phyloP scores from a whole-genome alignment of 2,329 filamentous ascomycete species.

The Alternaria arborescens region DNA sequence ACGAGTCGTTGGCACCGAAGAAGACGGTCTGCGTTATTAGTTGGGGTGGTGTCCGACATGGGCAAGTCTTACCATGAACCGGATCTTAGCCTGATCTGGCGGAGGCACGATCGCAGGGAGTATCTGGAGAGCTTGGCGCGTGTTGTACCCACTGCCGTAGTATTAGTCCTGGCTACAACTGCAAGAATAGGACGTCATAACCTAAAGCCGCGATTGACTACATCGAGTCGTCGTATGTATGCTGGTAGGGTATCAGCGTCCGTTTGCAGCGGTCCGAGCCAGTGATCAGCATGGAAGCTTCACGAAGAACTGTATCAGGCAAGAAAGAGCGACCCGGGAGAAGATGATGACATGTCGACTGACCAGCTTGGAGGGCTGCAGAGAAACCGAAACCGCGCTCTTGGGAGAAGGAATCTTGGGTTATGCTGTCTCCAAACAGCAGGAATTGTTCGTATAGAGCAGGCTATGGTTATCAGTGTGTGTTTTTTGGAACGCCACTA shows the following conservation, averaged over 20 bases:
- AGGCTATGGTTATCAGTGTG: conserved; percentile 29
- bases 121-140: conserved; percentile 73
- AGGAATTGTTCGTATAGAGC: conserved; percentile 61
- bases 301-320: background rate
- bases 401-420: conserved; percentile 71
- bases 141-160: conserved; percentile 75
- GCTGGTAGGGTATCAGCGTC: conserved; percentile 57
- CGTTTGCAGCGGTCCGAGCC: background rate
- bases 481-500: background rate
- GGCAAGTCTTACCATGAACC: conserved; percentile 66
- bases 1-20: conserved; percentile 91
- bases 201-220: conserved; percentile 86
- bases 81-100: conserved; percentile 68
- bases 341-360: conserved; percentile 39
- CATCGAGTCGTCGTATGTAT: conserved; percentile 79
- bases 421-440: conserved; percentile 89
- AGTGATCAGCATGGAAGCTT: background rate
- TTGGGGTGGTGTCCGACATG: background rate
- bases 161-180: conserved; percentile 15
- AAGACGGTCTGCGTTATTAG: conserved; percentile 70
- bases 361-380: conserved; percentile 74
- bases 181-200: conserved; percentile 37
- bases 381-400: conserved; percentile 77
- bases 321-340: conserved; percentile 8
- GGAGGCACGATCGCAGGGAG: conserved; percentile 75